Conservation (phyloP, 2,329 filamentous ascomycete species). For the Botrytis byssoidea region DNA sequence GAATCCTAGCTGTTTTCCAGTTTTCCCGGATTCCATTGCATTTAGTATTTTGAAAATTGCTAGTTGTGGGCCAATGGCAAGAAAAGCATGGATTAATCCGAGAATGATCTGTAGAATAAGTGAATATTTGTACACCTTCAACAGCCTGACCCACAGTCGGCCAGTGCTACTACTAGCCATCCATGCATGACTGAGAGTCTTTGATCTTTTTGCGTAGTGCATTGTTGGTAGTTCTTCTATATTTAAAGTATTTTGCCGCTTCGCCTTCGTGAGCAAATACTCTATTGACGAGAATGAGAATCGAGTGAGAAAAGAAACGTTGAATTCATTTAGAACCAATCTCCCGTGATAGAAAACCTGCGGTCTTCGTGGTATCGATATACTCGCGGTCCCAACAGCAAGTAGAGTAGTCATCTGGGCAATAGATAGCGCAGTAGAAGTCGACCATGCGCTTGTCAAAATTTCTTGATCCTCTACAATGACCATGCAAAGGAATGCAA, state of each 20-base stretch:
- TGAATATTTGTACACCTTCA: slow-evolving; percentile 52
- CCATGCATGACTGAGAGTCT: slow-evolving; percentile 50
- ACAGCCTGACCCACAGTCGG: slow-evolving; percentile 39
- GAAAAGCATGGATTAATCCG: slow-evolving; percentile 23
- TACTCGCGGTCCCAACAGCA: slow-evolving; percentile 47
- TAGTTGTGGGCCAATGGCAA: slow-evolving; percentile 27
- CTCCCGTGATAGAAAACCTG: slow-evolving; percentile 58
- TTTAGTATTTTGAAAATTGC: slow-evolving; percentile 29
- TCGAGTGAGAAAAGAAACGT: slow-evolving; percentile 56
- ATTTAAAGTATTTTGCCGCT: slow-evolving; percentile 57
- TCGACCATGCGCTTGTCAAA: slow-evolving; percentile 36
- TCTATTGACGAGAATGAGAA: slow-evolving; percentile 64
- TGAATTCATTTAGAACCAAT: slow-evolving; percentile 60
- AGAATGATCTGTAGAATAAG: slow-evolving; percentile 27
- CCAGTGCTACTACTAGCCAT: slow-evolving; percentile 25
- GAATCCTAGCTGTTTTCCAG: slow-evolving; percentile 18
- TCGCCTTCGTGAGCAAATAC: slow-evolving; percentile 53
- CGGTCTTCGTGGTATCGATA: slow-evolving; percentile 66
- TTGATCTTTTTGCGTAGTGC: slow-evolving; percentile 51
- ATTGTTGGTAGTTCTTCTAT: slow-evolving; percentile 60
- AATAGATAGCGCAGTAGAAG: background rate
- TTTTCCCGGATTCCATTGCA: slow-evolving; percentile 25
- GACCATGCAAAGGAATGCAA: slow-evolving; percentile 10
- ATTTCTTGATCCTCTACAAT: background rate
- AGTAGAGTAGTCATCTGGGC: slow-evolving; percentile 47